Evolutionary conservation across 164 flowering plant genomes (phyloP), one percentile per base, ranked within the genome.

Genomic region (Piper longum): DNA sequence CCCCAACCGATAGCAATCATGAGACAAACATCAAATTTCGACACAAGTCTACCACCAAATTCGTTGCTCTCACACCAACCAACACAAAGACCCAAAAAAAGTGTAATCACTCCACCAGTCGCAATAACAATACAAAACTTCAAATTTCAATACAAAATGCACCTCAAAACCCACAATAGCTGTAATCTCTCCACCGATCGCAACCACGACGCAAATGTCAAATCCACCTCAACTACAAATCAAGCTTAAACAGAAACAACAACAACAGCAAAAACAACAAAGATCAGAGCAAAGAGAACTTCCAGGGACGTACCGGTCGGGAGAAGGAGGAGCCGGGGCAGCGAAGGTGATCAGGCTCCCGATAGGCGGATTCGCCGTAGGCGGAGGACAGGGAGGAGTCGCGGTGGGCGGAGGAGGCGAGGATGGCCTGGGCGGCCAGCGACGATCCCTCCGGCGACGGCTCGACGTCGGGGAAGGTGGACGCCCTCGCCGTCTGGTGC

Each of bases 381-480:
- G 83, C 87, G 36, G 85, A 79, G 17, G 84, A 77, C 51, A 76
- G 80, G 13, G 90, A 79, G 8, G 85, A 82, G 55, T 82, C 86
- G 0, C 83, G 85, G 43, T 75, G 96, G 44, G 84, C 82, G 12
- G 87, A 82, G 26, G 96, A 85, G 4, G 91, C 93, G 26, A 85
- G 74, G 73, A 86, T 92, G 16, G 96, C 98, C 74, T 83, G 91
- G 40, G 96, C 86, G 0, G 93, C 96, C 5, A 92, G 81, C 43
- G 89, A 81, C 0, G 77, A 61, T 0, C 64, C 45, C 2, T 68
- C 56, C 16, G 73, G 51, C 2, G 78, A 65, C 12, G 78, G 26
- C 11, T 79, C 43, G 19, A 66, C 19, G 3, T 26, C 17, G 42
- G 72, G 36, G 65, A 77, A 77, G 0, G 81, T 76, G 12, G 79